A percentile compares a stretch with the other conserved stretches of the same genome.
These are phyloP conservation scores for Pseudocercospora macadamiae DNA, from an alignment of 2,329 filamentous ascomycete species.

Conservation along the genomic window DNA sequence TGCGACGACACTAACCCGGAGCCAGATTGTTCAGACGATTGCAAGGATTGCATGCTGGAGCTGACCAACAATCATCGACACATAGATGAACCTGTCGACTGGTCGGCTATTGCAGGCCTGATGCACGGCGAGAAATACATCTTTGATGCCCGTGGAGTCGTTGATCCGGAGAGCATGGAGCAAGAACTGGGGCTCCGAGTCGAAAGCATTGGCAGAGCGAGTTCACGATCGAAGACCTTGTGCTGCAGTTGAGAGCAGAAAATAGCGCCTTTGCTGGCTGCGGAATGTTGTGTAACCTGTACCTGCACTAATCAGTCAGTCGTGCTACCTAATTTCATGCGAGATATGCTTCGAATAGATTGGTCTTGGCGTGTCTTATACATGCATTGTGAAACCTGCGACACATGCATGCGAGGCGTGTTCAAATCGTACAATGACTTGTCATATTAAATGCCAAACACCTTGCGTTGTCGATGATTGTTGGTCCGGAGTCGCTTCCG, in stretches of 20 bases:
- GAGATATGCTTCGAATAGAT: slow-evolving; percentile 10
- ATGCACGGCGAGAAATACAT: slow-evolving; percentile 40
- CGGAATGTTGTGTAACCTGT: slow-evolving; percentile 15
- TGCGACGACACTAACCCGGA: slow-evolving; percentile 1
- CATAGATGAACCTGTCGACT: slow-evolving; percentile 31
- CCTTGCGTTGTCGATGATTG: background rate
- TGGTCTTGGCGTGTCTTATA: background rate
- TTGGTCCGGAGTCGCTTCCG: background rate
- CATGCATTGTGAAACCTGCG: too few relatives aligned
- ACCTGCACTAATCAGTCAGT: slow-evolving; percentile 13
- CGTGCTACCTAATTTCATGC: background rate
- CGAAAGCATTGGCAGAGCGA: slow-evolving; percentile 36
- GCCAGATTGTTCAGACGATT: background rate
- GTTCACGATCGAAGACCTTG: slow-evolving; percentile 1
- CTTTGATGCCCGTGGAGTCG: slow-evolving; percentile 40
- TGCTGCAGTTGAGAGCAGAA: slow-evolving; percentile 17
- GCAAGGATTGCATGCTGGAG: slow-evolving; percentile 8
- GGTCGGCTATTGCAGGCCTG: slow-evolving; percentile 31
- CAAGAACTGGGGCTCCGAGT: slow-evolving; percentile 37
- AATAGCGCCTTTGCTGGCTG: background rate
- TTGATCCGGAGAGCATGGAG: slow-evolving; percentile 35
- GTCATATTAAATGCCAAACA: background rate
- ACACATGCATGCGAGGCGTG: too few relatives aligned
- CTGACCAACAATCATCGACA: background rate
- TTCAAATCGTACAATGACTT: background rate